Evolutionary conservation across 139 green algal genomes (phyloP).

Genomic region (Chlamydomonas asymmetrica): DNA sequence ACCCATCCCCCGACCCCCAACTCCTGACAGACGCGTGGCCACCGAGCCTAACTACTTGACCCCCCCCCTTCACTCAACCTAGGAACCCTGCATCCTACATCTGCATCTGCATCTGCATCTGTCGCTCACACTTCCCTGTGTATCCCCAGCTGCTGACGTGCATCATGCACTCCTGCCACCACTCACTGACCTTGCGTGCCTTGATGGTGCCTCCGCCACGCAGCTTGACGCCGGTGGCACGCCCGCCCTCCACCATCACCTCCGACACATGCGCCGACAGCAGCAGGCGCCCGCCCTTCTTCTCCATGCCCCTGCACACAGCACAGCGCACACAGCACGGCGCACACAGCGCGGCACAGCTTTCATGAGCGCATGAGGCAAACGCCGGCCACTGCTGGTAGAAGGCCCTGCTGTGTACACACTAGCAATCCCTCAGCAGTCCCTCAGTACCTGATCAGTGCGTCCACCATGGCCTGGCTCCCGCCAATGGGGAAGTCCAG

Average conservation of each 20-base stretch:
- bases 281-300: slow-evolving; percentile 78
- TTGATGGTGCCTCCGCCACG: slow-evolving; percentile 47
- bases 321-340: slow-evolving; percentile 3
- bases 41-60: too few species aligned
- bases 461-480: slow-evolving; percentile 84
- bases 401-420: too few species aligned
- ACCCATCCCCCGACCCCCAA: too few species aligned
- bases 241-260: slow-evolving; percentile 55
- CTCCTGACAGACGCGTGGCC: too few species aligned
- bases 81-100: too few species aligned
- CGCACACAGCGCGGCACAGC: background rate
- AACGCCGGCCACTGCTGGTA: too few species aligned
- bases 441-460: slow-evolving; percentile 73
- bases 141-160: too few species aligned
- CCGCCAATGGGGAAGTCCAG: slow-evolving; percentile 94
- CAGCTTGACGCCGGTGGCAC: slow-evolving; percentile 60
- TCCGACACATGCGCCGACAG: slow-evolving; percentile 73
- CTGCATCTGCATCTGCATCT: too few species aligned
- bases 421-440: too few species aligned
- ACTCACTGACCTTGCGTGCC: slow-evolving; percentile 40
- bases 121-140: too few species aligned
- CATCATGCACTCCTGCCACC: too few species aligned
- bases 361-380: background rate
- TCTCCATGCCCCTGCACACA: slow-evolving; percentile 74
- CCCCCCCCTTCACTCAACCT: too few species aligned